Evolutionary conservation across 2,329 filamentous ascomycete genomes (phyloP), one percentile per base, ranked within the genome.

Genomic region (Colletotrichum theobromicola): DNA sequence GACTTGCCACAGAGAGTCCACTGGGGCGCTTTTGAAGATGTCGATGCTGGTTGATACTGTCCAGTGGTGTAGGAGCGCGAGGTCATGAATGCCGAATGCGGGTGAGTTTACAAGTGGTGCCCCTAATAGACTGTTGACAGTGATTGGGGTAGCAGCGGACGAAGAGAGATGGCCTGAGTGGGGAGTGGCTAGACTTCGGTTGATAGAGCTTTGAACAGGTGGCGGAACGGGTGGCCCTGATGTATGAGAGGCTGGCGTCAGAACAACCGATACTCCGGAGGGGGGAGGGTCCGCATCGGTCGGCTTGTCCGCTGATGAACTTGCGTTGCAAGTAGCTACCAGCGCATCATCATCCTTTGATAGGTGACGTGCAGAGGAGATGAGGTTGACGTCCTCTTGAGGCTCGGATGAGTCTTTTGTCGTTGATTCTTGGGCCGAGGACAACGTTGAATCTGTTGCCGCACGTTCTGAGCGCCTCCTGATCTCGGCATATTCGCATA

Each of bases 61-160:
- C 77, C 77, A 77, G 34, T 77, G 77, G n/a, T 78, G 76, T 5
- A 77, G 67, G 12, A 77, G 64, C 4, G 66, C 72, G 7, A 78
- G 42, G 53, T 77, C 77, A n/a, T 35, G 30, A 7, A 78, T 60
- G 26, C 64, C 37, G 24, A 76, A 77, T 9, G 32, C 7, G 2
- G 60, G 5, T 8, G 24, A 34, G 16, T 21, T n/a, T 2, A 16
- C 16, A 46, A 46, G n/a, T 5, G 60, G 42, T 18, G 16, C 35
- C 15, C 8, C 10, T 4, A 24, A 15, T 32, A 60, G 18, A 58
- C 9, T 37, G 42, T 28, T 46, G 3, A 24, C 37, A 24, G 42
- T 50, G 4, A 6, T 18, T 4, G 57, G 55, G 26, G 28, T 50
- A 7, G 26, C 7, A 9, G 16, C 37, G 4, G 64, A 37, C 16